These are phyloP conservation scores for Paspalum notatum DNA, from an alignment of 176 grass and related monocot species.

Conservation along the genomic window DNA sequence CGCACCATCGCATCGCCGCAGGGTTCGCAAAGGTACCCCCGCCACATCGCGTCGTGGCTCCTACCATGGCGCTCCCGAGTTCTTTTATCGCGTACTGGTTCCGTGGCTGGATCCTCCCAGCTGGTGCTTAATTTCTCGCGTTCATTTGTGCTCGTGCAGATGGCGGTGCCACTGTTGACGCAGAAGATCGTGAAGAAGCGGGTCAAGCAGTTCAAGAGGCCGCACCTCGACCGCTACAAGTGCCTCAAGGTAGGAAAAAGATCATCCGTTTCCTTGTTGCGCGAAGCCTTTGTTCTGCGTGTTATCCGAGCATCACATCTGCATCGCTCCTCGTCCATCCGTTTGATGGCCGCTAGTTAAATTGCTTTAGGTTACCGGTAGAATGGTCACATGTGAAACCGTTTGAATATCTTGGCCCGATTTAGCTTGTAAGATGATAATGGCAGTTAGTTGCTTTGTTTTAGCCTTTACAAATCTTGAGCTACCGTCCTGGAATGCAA, in stretches of 20 bases:
- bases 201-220: conserved; percentile 82
- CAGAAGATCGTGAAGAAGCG: conserved; percentile 91
- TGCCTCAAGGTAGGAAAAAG: conserved; percentile 62
- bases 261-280: neutral
- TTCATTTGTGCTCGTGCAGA: conserved; percentile 9
- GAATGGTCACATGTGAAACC: neutral
- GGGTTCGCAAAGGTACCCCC: conserved; percentile 12
- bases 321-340: neutral
- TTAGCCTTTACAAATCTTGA: neutral
- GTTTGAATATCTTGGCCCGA: neutral
- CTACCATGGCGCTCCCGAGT: neutral
- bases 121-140: neutral
- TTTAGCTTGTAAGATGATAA: neutral
- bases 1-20: conserved; percentile 9
- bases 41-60: neutral
- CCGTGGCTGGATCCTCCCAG: neutral
- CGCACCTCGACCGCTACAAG: conserved; percentile 73
- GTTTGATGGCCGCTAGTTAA: neutral
- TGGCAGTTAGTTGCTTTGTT: neutral
- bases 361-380: neutral
- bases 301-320: neutral
- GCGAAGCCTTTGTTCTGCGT: neutral
- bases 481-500: neutral
- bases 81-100: neutral
- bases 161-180: conserved; percentile 72